phyloP scores from a whole-genome alignment of 1,284 basidiomycete species.

The Ustilago cynodontis region DNA sequence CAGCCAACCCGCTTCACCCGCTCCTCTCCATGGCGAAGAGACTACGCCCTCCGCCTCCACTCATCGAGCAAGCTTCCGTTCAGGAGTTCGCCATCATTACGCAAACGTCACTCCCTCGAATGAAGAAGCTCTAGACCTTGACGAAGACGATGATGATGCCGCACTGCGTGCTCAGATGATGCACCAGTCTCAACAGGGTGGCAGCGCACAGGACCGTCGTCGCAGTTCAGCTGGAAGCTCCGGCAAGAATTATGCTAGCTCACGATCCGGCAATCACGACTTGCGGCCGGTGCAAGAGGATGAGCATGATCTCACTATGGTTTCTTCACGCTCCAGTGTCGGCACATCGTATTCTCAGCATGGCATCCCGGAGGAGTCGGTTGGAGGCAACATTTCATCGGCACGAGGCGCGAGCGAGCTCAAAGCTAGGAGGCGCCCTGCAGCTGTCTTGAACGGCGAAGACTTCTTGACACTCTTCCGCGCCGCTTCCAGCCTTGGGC shows the following conservation, averaged over 20 bases:
- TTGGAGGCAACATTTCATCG: slow-evolving; percentile 15
- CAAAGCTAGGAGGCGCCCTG: slow-evolving; percentile 11
- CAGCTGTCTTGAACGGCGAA: slow-evolving; percentile 22
- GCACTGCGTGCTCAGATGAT: slow-evolving; percentile 23
- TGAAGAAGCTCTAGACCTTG: slow-evolving; percentile 55
- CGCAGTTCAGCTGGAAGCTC: slow-evolving; percentile 46
- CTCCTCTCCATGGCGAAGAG: slow-evolving; percentile 20
- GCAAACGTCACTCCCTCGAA: slow-evolving; percentile 18
- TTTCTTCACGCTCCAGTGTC: slow-evolving; percentile 42
- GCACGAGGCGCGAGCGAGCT: slow-evolving; percentile 19
- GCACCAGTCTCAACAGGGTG: slow-evolving; percentile 6
- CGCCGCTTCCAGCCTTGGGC: slow-evolving; percentile 22
- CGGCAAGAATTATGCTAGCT: slow-evolving; percentile 6
- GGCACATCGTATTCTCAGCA: slow-evolving; percentile 31
- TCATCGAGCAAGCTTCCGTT: slow-evolving; percentile 26
- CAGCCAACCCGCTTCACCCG: slow-evolving; percentile 14
- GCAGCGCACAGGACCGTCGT: slow-evolving; percentile 11
- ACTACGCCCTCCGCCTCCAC: slow-evolving; percentile 4
- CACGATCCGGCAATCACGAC: slow-evolving; percentile 23
- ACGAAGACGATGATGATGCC: slow-evolving; percentile 49
- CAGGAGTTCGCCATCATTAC: slow-evolving; percentile 23
- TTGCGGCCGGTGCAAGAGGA: slow-evolving; percentile 54
- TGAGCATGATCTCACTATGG: slow-evolving; percentile 32
- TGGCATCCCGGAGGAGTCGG: slow-evolving; percentile 23
- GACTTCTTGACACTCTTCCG: slow-evolving; percentile 41